phyloP scores from a whole-genome alignment of 345 rosid species.

The Brassica juncea region DNA sequence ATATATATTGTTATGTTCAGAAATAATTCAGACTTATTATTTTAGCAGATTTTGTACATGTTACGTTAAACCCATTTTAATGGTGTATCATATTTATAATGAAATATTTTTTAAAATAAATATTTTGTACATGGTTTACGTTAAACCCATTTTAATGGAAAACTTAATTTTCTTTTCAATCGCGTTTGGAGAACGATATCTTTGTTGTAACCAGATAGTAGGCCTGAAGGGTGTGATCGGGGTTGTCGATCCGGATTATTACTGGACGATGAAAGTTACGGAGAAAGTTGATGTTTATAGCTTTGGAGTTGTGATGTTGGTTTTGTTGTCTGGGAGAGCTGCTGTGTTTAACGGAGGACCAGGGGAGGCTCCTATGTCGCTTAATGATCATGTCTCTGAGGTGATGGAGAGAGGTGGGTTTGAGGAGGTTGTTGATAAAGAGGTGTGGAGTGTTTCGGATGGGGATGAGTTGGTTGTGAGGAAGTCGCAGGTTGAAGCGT shows the following conservation, averaged over 20 bases:
- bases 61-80: too few relatives aligned
- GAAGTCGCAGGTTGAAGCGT: conserved; percentile 28
- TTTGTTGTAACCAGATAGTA: too few relatives aligned
- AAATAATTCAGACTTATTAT: too few relatives aligned
- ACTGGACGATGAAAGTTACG: conserved; percentile 34
- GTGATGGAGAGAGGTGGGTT: conserved; percentile 24
- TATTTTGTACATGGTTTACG: too few relatives aligned
- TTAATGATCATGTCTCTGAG: conserved; percentile 34
- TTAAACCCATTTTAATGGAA: too few relatives aligned
- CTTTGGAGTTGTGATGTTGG: conserved; percentile 38
- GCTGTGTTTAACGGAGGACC: conserved; percentile 30
- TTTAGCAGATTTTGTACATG: too few relatives aligned
- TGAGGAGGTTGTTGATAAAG: conserved; percentile 34
- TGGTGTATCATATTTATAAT: too few relatives aligned
- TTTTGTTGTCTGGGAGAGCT: conserved; percentile 37
- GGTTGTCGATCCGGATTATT: conserved; percentile 36
- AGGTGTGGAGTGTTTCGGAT: conserved; percentile 23
- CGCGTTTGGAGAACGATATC: too few relatives aligned
- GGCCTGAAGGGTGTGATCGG: conserved; percentile 27
- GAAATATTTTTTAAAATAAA: too few relatives aligned
- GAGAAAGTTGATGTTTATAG: conserved; percentile 34
- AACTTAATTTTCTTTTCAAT: too few relatives aligned
- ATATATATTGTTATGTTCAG: too few relatives aligned
- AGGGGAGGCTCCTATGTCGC: conserved; percentile 9
- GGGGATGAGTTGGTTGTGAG: conserved; percentile 22